Evolutionary conservation across 805 yeast species (phyloP).

Genomic region (Saccharomycopsis capsularis): DNA sequence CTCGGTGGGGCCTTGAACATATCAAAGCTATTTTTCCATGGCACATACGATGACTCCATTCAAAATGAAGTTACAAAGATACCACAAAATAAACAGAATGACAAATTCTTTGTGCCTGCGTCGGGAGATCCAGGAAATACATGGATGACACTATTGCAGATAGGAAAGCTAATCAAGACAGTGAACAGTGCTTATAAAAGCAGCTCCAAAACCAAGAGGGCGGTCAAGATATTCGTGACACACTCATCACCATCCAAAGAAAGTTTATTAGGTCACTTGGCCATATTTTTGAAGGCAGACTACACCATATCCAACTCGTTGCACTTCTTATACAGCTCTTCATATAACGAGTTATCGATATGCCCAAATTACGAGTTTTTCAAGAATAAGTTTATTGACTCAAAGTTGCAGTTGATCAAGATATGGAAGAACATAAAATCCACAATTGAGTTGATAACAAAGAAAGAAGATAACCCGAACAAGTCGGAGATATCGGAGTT

Average conservation of each 20-base stretch:
- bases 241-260: conserved; percentile 69
- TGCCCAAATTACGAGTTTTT: conserved; percentile 59
- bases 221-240: conserved; percentile 51
- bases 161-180: conserved; percentile 56
- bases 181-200: conserved; percentile 35
- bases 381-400: conserved; percentile 52
- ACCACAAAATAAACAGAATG: background rate
- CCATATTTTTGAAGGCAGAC: conserved; percentile 61
- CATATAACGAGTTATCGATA: conserved; percentile 61
- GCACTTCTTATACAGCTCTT: conserved; percentile 63
- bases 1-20: conserved; percentile 65
- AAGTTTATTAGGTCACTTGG: conserved; percentile 60
- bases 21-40: conserved; percentile 62
- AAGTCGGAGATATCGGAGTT: conserved; percentile 39
- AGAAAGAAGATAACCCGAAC: conserved; percentile 25
- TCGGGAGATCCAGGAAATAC: conserved; percentile 59
- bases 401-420: conserved; percentile 54
- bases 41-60: conserved; percentile 31
- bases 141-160: conserved; percentile 67
- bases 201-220: conserved; percentile 27
- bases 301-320: conserved; percentile 67
- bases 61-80: conserved; percentile 16
- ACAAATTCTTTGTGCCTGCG: conserved; percentile 39
- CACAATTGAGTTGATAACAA: conserved; percentile 40
- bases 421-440: conserved; percentile 55